These are phyloP conservation scores for Diplosphaera chodatii DNA, from an alignment of 139 green algal species.

Conservation along the genomic window DNA sequence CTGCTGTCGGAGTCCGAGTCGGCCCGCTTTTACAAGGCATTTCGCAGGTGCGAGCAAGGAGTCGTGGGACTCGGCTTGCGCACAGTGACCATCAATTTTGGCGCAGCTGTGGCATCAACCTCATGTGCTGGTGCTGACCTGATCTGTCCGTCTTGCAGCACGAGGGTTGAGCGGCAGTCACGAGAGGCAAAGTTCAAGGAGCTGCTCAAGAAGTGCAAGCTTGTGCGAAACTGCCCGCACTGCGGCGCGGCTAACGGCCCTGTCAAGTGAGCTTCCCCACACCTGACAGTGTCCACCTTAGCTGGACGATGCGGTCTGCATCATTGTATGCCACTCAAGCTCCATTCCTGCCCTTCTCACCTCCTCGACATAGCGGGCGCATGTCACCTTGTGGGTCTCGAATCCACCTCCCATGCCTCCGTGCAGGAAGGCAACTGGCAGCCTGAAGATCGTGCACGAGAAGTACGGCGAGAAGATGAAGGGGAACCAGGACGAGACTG, in stretches of 20 bases:
- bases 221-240: constrained; percentile 61
- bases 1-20: constrained; percentile 77
- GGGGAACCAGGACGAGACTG: constrained; percentile 42
- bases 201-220: constrained; percentile 87
- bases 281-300: neutral
- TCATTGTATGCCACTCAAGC: too few relatives aligned
- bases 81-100: too few relatives aligned
- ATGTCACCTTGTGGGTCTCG: too few relatives aligned
- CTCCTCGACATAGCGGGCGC: too few relatives aligned
- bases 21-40: constrained; percentile 39
- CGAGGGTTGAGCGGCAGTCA: constrained; percentile 68
- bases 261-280: constrained; percentile 58
- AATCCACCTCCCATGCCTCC: too few relatives aligned
- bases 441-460: constrained; percentile 89
- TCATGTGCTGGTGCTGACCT: too few relatives aligned
- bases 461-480: constrained; percentile 63
- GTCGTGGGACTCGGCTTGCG: too few relatives aligned
- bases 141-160: too few relatives aligned
- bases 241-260: constrained; percentile 72
- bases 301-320: too few relatives aligned
- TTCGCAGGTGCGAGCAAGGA: neutral
- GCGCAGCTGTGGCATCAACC: too few relatives aligned
- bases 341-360: too few relatives aligned
- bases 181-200: constrained; percentile 68
- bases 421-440: constrained; percentile 58